These are phyloP conservation scores for Irpex sp. DNA, from an alignment of 1,284 basidiomycete genomes.

Conservation along the genomic window DNA sequence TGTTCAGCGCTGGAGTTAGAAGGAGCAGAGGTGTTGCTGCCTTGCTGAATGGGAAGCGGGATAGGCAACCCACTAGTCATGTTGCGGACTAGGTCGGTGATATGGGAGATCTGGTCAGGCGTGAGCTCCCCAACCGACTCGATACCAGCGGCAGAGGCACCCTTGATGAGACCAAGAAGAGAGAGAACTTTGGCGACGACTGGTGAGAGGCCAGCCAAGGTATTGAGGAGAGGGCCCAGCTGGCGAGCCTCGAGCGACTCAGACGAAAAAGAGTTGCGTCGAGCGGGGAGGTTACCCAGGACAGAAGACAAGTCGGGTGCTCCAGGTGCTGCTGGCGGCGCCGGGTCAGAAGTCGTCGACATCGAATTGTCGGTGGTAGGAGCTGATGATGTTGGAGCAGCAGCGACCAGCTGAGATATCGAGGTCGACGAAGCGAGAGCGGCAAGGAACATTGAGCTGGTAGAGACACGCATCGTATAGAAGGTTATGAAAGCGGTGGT, in stretches of 20 bases:
- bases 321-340: constrained; percentile 3
- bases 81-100: constrained; percentile 3
- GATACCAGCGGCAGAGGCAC: background rate
- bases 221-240: constrained; percentile 1
- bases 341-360: background rate
- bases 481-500: background rate
- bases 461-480: constrained; percentile 33
- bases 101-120: background rate
- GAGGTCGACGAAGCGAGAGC: constrained; percentile 31
- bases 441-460: constrained; percentile 33
- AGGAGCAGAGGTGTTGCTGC: background rate
- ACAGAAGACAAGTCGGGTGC: background rate
- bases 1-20: background rate
- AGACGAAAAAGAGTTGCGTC: background rate
- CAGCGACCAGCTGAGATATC: constrained; percentile 16
- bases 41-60: background rate
- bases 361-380: constrained; percentile 8
- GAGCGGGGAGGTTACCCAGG: background rate
- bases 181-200: constrained; percentile 4
- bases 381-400: constrained; percentile 20
- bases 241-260: constrained; percentile 7
- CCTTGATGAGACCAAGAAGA: constrained; percentile 6
- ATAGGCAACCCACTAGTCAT: constrained; percentile 3
- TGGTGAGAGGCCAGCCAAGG: background rate
- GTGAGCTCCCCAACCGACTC: background rate